phyloP scores from a whole-genome alignment of 2,329 filamentous ascomycete genomes.

The Pseudocercospora crystallina region DNA sequence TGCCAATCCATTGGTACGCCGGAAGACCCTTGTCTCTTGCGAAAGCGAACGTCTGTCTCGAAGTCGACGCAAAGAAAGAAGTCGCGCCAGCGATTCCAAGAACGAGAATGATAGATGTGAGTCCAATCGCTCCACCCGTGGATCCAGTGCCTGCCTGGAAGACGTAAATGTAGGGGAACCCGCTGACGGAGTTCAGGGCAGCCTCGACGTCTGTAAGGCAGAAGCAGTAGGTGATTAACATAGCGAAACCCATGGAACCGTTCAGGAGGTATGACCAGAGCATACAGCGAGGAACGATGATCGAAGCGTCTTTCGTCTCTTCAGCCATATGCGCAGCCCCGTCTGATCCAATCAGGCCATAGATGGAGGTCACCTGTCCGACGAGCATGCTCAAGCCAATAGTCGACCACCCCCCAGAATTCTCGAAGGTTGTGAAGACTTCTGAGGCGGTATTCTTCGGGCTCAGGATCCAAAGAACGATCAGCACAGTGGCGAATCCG shows the following conservation, averaged over 20 bases:
- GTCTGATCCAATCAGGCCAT: conserved; percentile 25
- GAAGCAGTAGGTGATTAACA: conserved; percentile 28
- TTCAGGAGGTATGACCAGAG: conserved; percentile 25
- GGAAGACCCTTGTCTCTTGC: conserved; percentile 42
- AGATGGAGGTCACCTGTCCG: conserved; percentile 25
- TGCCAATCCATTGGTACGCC: conserved; percentile 32
- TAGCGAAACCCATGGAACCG: conserved; percentile 19
- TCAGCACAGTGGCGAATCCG: conserved; percentile 33
- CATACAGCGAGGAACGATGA: conserved; percentile 30
- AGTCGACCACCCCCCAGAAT: conserved; percentile 16
- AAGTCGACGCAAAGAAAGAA: conserved; percentile 41
- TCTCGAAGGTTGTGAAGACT: conserved; percentile 31
- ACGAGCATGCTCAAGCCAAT: conserved; percentile 13
- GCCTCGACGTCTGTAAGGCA: conserved; percentile 18
- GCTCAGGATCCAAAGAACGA: conserved; percentile 29
- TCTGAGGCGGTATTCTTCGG: conserved; percentile 30
- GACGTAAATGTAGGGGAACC: conserved; percentile 29
- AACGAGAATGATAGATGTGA: conserved; percentile 25
- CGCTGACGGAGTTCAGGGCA: conserved; percentile 15
- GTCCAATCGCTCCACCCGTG: conserved; percentile 19
- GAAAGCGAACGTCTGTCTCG: conserved; percentile 46
- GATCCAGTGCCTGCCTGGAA: conserved; percentile 26
- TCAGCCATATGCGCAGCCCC: conserved; percentile 32
- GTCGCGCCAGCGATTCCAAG: conserved; percentile 23
- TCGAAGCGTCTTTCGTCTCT: conserved; percentile 30